Conservation (phyloP, 192 early-diverging fungal species). For the Podila verticillata region DNA sequence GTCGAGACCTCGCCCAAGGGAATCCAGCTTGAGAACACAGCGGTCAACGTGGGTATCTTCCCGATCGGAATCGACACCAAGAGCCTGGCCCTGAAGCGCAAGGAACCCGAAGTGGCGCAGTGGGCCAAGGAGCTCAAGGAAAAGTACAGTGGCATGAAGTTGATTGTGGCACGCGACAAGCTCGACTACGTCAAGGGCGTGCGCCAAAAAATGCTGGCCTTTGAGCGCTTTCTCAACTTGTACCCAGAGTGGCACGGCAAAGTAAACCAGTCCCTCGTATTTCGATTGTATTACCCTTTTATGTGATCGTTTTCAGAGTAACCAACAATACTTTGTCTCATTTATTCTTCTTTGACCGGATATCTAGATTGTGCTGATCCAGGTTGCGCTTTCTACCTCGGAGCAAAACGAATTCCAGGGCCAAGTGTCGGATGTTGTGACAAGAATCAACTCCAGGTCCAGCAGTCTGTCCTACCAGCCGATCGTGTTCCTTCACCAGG, state of each 20-base stretch:
- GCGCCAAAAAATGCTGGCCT: slow-evolving; percentile 92
- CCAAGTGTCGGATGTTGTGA: slow-evolving; percentile 90
- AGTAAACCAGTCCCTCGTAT: too few species aligned
- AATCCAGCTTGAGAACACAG: slow-evolving; percentile 80
- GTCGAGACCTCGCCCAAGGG: slow-evolving; percentile 88
- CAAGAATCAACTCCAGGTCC: slow-evolving; percentile 91
- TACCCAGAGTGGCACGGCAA: slow-evolving; percentile 94
- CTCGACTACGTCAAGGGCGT: slow-evolving; percentile 97
- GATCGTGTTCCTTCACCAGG: slow-evolving; percentile 90
- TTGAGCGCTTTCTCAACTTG: slow-evolving; percentile 86
- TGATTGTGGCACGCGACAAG: slow-evolving; percentile 96
- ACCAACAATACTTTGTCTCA: too few species aligned
- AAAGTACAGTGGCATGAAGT: slow-evolving; percentile 88
- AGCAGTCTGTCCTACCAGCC: slow-evolving; percentile 92
- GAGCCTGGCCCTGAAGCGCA: slow-evolving; percentile 75
- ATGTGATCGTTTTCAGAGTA: too few species aligned
- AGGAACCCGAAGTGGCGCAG: slow-evolving; percentile 75
- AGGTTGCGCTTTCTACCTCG: slow-evolving; percentile 92
- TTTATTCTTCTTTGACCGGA: not conserved
- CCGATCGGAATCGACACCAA: slow-evolving; percentile 91
- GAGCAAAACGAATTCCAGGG: slow-evolving; percentile 91
- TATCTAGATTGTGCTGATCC: slow-evolving; percentile 85
- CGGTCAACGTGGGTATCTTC: slow-evolving; percentile 90
- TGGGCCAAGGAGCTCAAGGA: slow-evolving; percentile 83
- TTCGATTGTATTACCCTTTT: too few species aligned